phyloP scores from a whole-genome alignment of 2,329 filamentous ascomycete species.

The Stachybotrys chartarum region DNA sequence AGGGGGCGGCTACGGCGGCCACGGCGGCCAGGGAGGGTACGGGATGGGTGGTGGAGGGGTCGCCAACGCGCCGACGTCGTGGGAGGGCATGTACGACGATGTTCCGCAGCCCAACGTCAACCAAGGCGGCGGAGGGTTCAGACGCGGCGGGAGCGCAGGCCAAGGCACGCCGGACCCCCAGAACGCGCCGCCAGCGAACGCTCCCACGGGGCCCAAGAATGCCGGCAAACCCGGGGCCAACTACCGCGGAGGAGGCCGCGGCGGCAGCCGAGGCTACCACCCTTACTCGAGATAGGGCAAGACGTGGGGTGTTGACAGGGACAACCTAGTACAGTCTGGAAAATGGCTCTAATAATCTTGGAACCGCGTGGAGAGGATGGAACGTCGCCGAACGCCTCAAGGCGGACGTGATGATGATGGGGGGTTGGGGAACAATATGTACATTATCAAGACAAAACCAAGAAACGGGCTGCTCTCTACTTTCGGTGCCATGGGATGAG shows the following conservation, averaged over 20 bases:
- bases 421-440: too few relatives aligned
- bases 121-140: slow-evolving; percentile 29
- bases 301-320: background rate
- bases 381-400: too few relatives aligned
- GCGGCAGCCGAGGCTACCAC: slow-evolving; percentile 69
- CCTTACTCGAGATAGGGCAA: slow-evolving; percentile 50
- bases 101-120: slow-evolving; percentile 72
- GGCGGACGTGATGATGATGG: too few relatives aligned
- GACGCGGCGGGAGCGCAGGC: slow-evolving; percentile 32
- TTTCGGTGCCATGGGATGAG: too few relatives aligned
- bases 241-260: slow-evolving; percentile 83
- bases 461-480: too few relatives aligned
- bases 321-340: too few relatives aligned
- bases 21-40: slow-evolving; percentile 22
- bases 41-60: slow-evolving; percentile 30
- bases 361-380: too few relatives aligned
- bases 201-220: slow-evolving; percentile 94
- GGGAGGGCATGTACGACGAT: slow-evolving; percentile 98
- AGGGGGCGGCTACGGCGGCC: slow-evolving; percentile 18
- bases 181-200: slow-evolving; percentile 46
- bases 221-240: slow-evolving; percentile 86
- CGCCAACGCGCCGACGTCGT: slow-evolving; percentile 67
- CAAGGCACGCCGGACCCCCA: slow-evolving; percentile 33
- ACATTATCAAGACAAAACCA: too few relatives aligned
- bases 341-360: too few relatives aligned